phyloP scores from a whole-genome alignment of 352 stramenopile species.

The Thalassiosira mediterranea region DNA sequence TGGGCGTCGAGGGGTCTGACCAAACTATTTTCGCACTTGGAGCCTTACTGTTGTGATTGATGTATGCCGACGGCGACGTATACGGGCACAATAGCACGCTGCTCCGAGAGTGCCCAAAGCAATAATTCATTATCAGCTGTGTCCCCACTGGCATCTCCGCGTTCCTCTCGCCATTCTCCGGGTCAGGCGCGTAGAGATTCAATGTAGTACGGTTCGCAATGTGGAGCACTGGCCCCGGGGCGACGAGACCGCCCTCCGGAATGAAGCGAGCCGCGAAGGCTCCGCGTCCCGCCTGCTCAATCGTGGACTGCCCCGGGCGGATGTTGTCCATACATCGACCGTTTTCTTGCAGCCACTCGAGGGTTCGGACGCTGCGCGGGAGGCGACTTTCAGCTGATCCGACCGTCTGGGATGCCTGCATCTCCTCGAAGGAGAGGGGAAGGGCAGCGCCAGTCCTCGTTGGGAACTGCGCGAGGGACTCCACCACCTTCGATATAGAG shows the following conservation, averaged over 20 bases:
- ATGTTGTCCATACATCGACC: slow-evolving; percentile 79
- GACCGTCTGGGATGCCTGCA: slow-evolving; percentile 42
- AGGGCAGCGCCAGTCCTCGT: slow-evolving; percentile 44
- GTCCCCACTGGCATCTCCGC: slow-evolving; percentile 25
- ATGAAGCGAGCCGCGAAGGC: slow-evolving; percentile 70
- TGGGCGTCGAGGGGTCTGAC: slow-evolving; percentile 50
- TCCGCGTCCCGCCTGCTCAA: slow-evolving; percentile 68
- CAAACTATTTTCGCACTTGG: slow-evolving; percentile 59
- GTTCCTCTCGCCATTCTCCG: slow-evolving; percentile 36
- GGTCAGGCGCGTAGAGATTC: slow-evolving; percentile 52
- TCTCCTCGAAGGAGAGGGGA: slow-evolving; percentile 40
- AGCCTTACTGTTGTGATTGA: slow-evolving; percentile 64
- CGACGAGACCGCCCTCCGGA: slow-evolving; percentile 59
- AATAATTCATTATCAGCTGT: slow-evolving; percentile 72
- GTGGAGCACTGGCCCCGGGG: slow-evolving; percentile 71
- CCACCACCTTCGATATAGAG: slow-evolving; percentile 19
- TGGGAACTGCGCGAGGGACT: slow-evolving; percentile 27
- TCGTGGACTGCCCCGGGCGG: slow-evolving; percentile 45
- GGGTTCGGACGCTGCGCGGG: slow-evolving; percentile 42
- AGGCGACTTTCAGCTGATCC: slow-evolving; percentile 38
- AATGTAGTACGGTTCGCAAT: slow-evolving; percentile 49
- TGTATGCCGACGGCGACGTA: slow-evolving; percentile 60
- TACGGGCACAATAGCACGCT: slow-evolving; percentile 66
- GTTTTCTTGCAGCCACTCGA: slow-evolving; percentile 61
- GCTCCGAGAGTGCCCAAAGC: slow-evolving; percentile 60